These are phyloP conservation scores for Paracoccidioides lutzii DNA, from an alignment of 2,329 filamentous ascomycete species.

Conservation along the genomic window DNA sequence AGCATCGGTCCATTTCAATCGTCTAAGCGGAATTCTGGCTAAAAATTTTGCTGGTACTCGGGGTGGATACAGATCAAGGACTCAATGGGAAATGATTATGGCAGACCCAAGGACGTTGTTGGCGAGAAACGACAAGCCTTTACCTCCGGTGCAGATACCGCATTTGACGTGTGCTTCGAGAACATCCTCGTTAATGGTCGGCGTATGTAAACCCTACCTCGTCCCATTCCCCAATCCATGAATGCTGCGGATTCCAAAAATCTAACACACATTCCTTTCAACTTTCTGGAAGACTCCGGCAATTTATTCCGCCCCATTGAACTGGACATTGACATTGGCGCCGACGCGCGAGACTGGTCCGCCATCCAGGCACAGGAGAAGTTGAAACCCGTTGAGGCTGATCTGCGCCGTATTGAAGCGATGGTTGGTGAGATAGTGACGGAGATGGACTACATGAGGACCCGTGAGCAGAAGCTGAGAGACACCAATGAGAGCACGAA, in stretches of 20 bases:
- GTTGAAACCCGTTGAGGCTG: constrained; percentile 91
- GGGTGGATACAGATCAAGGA: constrained; percentile 63
- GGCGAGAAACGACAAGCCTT: constrained; percentile 91
- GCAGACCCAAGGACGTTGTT: constrained; percentile 74
- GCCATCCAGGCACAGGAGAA: constrained; percentile 94
- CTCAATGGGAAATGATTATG: constrained; percentile 91
- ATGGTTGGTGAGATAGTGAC: constrained; percentile 73
- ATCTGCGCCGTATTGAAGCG: constrained; percentile 86
- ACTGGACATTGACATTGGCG: constrained; percentile 90
- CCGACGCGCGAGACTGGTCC: constrained; percentile 96
- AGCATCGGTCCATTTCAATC: neutral
- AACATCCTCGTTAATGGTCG: constrained; percentile 53
- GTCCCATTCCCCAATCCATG: neutral
- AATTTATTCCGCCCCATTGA: constrained; percentile 60
- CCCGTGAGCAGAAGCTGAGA: constrained; percentile 82
- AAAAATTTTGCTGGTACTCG: constrained; percentile 4
- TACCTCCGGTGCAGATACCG: constrained; percentile 79
- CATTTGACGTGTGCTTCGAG: constrained; percentile 94
- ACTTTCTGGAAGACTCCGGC: constrained; percentile 21
- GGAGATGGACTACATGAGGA: constrained; percentile 93
- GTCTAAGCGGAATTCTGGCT: neutral
- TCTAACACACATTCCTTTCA: neutral
- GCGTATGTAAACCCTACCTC: constrained; percentile 41
- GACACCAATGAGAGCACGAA: constrained; percentile 99
- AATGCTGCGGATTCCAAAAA: neutral